Base-by-base conservation (phyloP, 1,284 basidiomycete genomes). In the Omphalotus olearius region DNA sequence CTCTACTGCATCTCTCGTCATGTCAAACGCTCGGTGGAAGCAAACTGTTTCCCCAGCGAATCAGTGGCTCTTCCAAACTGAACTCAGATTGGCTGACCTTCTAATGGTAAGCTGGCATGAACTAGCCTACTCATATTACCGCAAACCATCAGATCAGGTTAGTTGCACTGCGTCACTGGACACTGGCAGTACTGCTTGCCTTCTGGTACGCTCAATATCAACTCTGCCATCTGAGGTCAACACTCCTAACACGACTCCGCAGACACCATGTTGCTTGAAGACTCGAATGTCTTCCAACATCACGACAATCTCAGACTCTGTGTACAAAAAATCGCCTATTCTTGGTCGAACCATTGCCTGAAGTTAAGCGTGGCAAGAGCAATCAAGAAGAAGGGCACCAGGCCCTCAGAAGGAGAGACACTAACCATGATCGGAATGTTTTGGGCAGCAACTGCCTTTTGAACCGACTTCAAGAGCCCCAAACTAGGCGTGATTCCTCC, bases 1-100 rank as follows among this genome's bases (percentile, higher is more conserved):
- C 71, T 78, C 69, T 44, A 69, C 64, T 11, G 75, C 66, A 62
- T 87, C 74, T 43, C 66, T 65, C 3, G 80, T 78, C 82, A 91
- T 82, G 62, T 92, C 90, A 60, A 91, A 85, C 14, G 90, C 90
- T 50, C 90, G 74, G 62, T 92, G 90, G 63, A 92, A 92, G 57
- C 86, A 90, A 30, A 90, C 89, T 90, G 47, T 30, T 45, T 44
- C 23, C n/a, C 33, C 18, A 46, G 17, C 11, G n/a, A 30, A 37
- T 48, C 46, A 18, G 11, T 45, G 14, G 9, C 30, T 4, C 3
- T 30, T 26, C 35, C 26, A 52, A 41, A 49, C 37, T 59, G 40
- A 39, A 45, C 40, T 20, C 47, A 51, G 11, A 50, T 42, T 28
- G 47, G 54, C 63, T 50, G 53, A 83, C 89, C 80, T 78, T 89